Percentiles rank a stretch among this genome's conserved stretches.
phyloP scores from a whole-genome alignment of 2,329 filamentous ascomycete genomes.

The Colletotrichum orchidophilum region DNA sequence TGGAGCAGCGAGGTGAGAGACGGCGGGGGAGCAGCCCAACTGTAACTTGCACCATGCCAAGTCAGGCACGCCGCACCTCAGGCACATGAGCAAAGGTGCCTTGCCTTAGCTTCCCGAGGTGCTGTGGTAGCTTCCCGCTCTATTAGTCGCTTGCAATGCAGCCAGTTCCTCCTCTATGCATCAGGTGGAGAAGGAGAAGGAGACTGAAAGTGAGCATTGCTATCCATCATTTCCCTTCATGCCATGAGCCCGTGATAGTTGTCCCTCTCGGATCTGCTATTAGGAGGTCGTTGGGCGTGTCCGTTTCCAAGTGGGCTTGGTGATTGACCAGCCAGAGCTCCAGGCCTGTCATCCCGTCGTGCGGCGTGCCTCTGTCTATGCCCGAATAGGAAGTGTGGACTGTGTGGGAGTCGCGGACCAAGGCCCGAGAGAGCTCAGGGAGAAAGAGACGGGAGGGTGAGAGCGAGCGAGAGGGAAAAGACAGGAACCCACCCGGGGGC shows the following conservation, averaged over 20 bases:
- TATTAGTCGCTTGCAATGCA: not conserved
- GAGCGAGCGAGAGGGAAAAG: not conserved
- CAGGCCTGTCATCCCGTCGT: constrained; percentile 24
- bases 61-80: constrained; percentile 3
- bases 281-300: not conserved
- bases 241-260: not conserved
- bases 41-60: not conserved
- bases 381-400: constrained; percentile 22
- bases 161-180: not conserved
- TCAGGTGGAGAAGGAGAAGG: no score
- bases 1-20: no score
- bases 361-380: not conserved
- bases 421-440: constrained; percentile 13
- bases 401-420: constrained; percentile 22
- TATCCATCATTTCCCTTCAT: not conserved
- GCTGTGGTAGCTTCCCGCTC: not conserved
- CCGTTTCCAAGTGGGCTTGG: not conserved
- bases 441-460: not conserved
- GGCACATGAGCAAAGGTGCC: constrained; percentile 15
- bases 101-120: constrained; percentile 7
- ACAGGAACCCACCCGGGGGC: constrained; percentile 16
- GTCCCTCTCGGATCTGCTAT: not conserved
- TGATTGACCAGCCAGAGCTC: not conserved
- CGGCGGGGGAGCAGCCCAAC: no score
- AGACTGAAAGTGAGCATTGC: not conserved